These are phyloP conservation scores for Lichtheimia hyalospora DNA, from an alignment of 371 early-diverging fungal species.

Conservation along the genomic window DNA sequence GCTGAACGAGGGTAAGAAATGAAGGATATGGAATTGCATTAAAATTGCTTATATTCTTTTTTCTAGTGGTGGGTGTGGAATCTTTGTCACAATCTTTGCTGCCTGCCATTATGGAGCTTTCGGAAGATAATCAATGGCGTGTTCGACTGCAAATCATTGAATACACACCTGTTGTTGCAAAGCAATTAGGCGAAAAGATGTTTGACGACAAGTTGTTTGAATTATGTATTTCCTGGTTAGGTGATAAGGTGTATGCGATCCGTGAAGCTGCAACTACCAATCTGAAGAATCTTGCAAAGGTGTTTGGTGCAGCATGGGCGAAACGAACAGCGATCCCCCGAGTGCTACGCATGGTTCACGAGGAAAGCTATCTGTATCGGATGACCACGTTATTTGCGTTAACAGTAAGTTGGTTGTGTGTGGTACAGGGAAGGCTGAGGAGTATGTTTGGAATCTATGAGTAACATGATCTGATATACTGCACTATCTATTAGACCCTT, in stretches of 20 bases:
- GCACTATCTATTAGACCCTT: constrained; percentile 61
- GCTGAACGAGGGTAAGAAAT: constrained; percentile 75
- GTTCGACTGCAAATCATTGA: constrained; percentile 98
- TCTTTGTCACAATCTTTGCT: constrained; percentile 93
- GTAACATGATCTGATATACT: too few relatives aligned
- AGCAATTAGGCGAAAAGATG: constrained; percentile 92
- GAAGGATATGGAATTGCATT: constrained; percentile 21
- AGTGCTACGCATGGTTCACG: constrained; percentile 84
- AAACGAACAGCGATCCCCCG: constrained; percentile 90
- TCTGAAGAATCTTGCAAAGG: constrained; percentile 87
- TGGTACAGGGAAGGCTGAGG: too few relatives aligned
- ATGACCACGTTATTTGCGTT: constrained; percentile 96
- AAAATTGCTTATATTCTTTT: constrained; percentile 26
- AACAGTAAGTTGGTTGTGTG: constrained; percentile 58
- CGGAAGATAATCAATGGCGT: constrained; percentile 99
- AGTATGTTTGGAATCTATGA: too few relatives aligned
- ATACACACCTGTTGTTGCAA: constrained; percentile 96
- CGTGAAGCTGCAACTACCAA: constrained; percentile 95
- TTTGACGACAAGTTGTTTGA: constrained; percentile 94
- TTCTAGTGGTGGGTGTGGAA: constrained; percentile 92
- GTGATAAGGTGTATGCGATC: constrained; percentile 94
- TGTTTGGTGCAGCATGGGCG: constrained; percentile 97
- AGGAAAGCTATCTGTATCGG: constrained; percentile 90
- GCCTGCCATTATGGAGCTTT: constrained; percentile 96
- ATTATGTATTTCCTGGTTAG: constrained; percentile 97